These are phyloP conservation scores for Geotrichum restrictum DNA, from an alignment of 1,139 yeast genomes.

Conservation along the genomic window DNA sequence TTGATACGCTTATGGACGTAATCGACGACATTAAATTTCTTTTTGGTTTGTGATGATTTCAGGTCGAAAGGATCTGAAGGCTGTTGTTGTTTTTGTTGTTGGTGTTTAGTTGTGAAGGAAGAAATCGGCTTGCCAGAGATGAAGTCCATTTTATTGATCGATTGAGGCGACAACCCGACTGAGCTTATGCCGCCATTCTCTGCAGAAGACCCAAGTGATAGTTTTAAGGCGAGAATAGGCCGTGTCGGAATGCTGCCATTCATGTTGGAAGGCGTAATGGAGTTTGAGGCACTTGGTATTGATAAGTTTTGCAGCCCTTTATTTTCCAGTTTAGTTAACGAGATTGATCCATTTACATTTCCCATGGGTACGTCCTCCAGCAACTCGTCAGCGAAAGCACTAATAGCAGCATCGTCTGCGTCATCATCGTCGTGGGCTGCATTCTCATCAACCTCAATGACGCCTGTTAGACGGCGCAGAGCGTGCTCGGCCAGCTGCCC, in stretches of 20 bases:
- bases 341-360: constrained; percentile 20
- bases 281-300: too few relatives aligned
- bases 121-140: constrained; percentile 14
- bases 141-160: constrained; percentile 1
- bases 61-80: constrained; percentile 22
- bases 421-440: constrained; percentile 30
- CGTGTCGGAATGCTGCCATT: not conserved
- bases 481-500: constrained; percentile 78
- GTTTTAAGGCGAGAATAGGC: constrained; percentile 1
- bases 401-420: constrained; percentile 26
- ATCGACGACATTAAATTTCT: constrained; percentile 23
- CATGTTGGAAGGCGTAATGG: not conserved
- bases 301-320: too few relatives aligned
- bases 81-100: constrained; percentile 5
- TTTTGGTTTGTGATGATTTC: constrained; percentile 12
- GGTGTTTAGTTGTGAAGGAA: not conserved
- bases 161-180: constrained; percentile 23
- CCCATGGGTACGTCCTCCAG: not conserved
- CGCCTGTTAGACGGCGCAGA: constrained; percentile 49
- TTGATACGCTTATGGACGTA: constrained; percentile 21
- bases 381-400: constrained; percentile 24
- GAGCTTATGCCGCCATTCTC: constrained; percentile 19
- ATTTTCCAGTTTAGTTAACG: not conserved
- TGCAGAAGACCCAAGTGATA: not conserved
- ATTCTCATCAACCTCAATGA: constrained; percentile 30